phyloP scores from a whole-genome alignment of 2,329 filamentous ascomycete genomes.

The Leptodontidium sp. region DNA sequence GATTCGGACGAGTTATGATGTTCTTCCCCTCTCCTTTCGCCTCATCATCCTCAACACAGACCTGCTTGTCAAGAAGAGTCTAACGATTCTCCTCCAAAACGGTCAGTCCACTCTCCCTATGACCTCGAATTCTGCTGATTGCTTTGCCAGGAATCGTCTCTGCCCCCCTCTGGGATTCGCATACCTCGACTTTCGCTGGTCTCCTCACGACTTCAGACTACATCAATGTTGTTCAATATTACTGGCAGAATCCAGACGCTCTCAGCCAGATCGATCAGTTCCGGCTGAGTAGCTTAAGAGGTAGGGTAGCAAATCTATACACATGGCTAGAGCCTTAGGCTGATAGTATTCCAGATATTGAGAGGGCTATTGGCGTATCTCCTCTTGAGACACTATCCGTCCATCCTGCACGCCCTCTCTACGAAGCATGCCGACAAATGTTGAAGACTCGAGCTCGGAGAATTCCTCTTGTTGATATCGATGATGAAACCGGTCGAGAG shows the following conservation, averaged over 20 bases:
- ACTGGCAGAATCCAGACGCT: slow-evolving; percentile 94
- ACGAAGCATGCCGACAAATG: slow-evolving; percentile 95
- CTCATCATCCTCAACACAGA: slow-evolving; percentile 96
- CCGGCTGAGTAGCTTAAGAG: slow-evolving; percentile 87
- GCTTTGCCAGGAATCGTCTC: slow-evolving; percentile 84
- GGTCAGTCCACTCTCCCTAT: slow-evolving; percentile 59
- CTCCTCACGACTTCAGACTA: slow-evolving; percentile 96
- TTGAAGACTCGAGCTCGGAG: slow-evolving; percentile 90
- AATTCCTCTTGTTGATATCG: slow-evolving; percentile 91
- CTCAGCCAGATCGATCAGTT: slow-evolving; percentile 93
- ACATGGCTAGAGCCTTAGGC: slow-evolving; percentile 26
- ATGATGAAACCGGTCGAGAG: slow-evolving; percentile 90
- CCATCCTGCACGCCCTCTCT: slow-evolving; percentile 87
- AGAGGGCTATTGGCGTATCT: slow-evolving; percentile 88
- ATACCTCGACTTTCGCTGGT: slow-evolving; percentile 90
- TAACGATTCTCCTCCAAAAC: slow-evolving; percentile 95
- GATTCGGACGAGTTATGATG: slow-evolving; percentile 96
- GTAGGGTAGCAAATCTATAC: slow-evolving; percentile 56
- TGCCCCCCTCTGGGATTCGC: slow-evolving; percentile 95
- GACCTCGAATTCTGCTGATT: slow-evolving; percentile 21
- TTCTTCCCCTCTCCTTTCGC: slow-evolving; percentile 93
- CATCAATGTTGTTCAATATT: slow-evolving; percentile 99
- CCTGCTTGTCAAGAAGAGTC: slow-evolving; percentile 94
- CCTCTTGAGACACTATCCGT: slow-evolving; percentile 97
- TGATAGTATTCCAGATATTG: slow-evolving; percentile 73